phyloP scores from a whole-genome alignment of 2,329 filamentous ascomycete species.

The Xylaria sp. region DNA sequence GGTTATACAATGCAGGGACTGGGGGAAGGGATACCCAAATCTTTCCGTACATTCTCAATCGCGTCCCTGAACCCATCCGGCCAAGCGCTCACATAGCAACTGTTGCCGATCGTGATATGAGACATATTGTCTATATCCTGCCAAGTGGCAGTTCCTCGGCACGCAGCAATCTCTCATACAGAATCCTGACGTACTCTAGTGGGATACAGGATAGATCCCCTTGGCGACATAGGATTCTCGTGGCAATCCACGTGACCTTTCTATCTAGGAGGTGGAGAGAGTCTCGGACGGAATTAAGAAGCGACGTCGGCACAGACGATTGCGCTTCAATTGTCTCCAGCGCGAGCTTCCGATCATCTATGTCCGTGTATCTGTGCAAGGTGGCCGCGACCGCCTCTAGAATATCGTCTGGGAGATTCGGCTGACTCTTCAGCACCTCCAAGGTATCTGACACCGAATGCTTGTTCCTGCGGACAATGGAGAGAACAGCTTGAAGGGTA shows the following conservation, averaged over 20 bases:
- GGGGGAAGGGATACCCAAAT: no score
- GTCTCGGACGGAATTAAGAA: not conserved
- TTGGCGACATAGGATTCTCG: not conserved
- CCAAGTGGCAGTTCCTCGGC: not conserved
- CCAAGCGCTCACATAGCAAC: not conserved
- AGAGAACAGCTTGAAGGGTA: not conserved
- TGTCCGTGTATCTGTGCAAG: no score
- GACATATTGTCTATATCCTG: not conserved
- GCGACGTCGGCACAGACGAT: not conserved
- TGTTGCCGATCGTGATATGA: not conserved
- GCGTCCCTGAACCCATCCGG: not conserved
- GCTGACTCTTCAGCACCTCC: not conserved
- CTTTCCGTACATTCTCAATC: not conserved
- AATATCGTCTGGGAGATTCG: not conserved
- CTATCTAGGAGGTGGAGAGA: not conserved
- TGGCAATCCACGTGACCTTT: no score
- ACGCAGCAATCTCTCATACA: not conserved
- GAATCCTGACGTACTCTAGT: not conserved
- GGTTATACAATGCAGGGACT: no score
- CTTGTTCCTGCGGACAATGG: not conserved
- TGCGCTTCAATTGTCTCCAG: not conserved
- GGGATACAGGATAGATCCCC: not conserved
- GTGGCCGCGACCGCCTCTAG: not conserved
- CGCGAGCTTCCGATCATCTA: not conserved
- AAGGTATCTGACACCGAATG: not conserved